Base-by-base conservation (phyloP, 2,329 filamentous ascomycete genomes). In the Periconia macrospinosa region DNA sequence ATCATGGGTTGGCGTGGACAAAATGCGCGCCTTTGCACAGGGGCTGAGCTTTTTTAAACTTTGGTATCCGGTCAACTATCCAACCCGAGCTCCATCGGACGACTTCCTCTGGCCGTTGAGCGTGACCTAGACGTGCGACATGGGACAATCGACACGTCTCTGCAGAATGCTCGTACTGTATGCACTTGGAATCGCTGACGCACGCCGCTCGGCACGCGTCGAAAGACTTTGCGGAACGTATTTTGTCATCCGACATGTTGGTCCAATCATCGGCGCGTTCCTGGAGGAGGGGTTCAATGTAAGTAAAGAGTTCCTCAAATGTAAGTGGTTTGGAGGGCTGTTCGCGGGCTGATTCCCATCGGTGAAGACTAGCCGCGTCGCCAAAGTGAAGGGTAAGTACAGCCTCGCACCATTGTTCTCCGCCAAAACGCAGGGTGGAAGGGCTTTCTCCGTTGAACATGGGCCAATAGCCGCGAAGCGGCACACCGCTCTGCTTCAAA, bases 381-480 rank as follows among this genome's bases (percentile, higher is more conserved):
- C 62, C 55, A 7, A 65, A 61, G 47, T 75, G 74, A 61, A 75
- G 67, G 1, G 72, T 76, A 10, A 79, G 54, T 19, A 76, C 67
- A 17, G 75, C 74, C 30, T 71, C 65, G 57, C 78, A 80, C 76
- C 77, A 79, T 20, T 78, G 69, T 50, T 69, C 70, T 9, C 62
- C 54, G 15, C 67, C 66, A 59, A 72, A 79, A 44, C 71, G 68
- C 42, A 78, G 54, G 0, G 70, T 73, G 20, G 60, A 58, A 3
- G 75, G 71, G 27, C 70, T 74, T 53, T 76, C 75, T 43, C 76
- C 75, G 54, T 79, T 78, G 53, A 79, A 75, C 69, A 78, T 75
- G 17, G 78, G 77, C 70, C 71, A 79, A 45, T 74, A 72, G 42
- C 71, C 74, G 0, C 71, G 65, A 9, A 75, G 58, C 3, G 60